phyloP scores from a whole-genome alignment of 2,329 filamentous ascomycete species.

The Pseudogymnoascus pannorum region DNA sequence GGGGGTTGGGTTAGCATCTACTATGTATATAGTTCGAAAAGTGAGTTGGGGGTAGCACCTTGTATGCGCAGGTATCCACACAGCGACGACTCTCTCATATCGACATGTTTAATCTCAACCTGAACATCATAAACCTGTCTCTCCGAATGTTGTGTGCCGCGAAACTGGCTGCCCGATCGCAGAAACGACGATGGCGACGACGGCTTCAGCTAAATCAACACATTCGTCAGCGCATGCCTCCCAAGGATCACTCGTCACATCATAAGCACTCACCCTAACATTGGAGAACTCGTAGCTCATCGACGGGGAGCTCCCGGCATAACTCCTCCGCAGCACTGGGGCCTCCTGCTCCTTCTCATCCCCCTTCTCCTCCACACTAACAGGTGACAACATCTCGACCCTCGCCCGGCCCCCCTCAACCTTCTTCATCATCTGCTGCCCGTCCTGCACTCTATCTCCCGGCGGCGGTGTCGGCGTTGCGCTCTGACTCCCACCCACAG shows the following conservation, averaged over 20 bases:
- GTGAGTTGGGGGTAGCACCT: constrained; percentile 48
- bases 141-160: constrained; percentile 88
- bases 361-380: constrained; percentile 33
- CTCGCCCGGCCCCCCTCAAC: constrained; percentile 29
- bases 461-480: constrained; percentile 13
- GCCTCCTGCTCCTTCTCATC: constrained; percentile 29
- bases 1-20: constrained; percentile 11
- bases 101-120: constrained; percentile 94
- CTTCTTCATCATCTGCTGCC: constrained; percentile 34
- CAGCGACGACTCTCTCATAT: constrained; percentile 87
- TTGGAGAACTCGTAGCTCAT: constrained; percentile 49
- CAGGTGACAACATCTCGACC: constrained; percentile 27
- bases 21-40: neutral
- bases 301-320: constrained; percentile 34
- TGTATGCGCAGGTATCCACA: constrained; percentile 94
- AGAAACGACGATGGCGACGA: constrained; percentile 80
- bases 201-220: constrained; percentile 42
- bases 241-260: neutral
- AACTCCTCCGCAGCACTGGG: constrained; percentile 24
- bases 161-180: constrained; percentile 79
- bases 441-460: constrained; percentile 6
- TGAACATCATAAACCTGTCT: constrained; percentile 90
- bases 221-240: neutral
- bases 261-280: constrained; percentile 40
- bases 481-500: constrained; percentile 15